phyloP scores from a whole-genome alignment of 164 flowering plant genomes.

The Aristolochia contorta region DNA sequence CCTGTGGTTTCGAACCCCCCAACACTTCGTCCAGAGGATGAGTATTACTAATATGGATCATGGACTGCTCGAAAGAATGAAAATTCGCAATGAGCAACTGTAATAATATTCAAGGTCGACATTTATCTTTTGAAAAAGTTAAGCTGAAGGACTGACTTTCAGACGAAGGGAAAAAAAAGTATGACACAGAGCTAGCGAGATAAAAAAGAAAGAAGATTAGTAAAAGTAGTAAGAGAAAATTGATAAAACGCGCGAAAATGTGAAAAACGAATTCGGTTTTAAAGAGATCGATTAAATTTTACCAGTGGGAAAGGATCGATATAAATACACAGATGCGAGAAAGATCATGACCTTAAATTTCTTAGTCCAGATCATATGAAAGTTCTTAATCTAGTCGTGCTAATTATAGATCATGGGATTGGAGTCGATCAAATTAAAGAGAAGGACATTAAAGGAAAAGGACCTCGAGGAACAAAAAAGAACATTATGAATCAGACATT shows the following conservation, averaged over 20 bases:
- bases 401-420: neutral
- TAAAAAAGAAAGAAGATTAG: neutral
- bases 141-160: neutral
- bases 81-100: neutral
- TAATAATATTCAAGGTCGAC: neutral
- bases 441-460: conserved; percentile 2
- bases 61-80: conserved; percentile 31
- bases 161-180: neutral
- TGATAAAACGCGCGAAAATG: too few relatives aligned
- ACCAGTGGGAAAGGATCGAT: too few relatives aligned
- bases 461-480: neutral
- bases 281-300: neutral
- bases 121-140: neutral
- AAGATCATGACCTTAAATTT: too few relatives aligned
- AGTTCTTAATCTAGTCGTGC: neutral
- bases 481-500: neutral
- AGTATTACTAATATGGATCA: conserved; percentile 22
- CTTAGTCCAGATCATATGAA: too few relatives aligned
- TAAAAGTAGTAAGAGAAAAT: neutral
- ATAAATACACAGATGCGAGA: too few relatives aligned
- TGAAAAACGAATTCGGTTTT: neutral
- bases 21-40: conserved; percentile 55
- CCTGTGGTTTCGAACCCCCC: conserved; percentile 42
- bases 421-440: neutral
- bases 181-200: neutral